These are phyloP conservation scores for Boechera divaricarpa DNA, from an alignment of 345 rosid species.

Conservation along the genomic window DNA sequence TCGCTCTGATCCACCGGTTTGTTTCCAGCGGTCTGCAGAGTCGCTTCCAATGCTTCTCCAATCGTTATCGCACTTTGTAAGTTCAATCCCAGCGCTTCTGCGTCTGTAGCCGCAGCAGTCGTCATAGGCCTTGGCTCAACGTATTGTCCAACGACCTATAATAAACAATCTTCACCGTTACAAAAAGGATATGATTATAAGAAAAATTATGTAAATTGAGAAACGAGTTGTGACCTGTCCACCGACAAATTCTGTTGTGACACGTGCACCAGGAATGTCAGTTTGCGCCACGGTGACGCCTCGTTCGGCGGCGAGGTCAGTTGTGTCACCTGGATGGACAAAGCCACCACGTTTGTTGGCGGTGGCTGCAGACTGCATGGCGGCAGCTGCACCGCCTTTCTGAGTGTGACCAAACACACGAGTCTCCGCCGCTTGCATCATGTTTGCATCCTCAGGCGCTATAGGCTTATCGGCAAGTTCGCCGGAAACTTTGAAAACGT, in stretches of 20 bases:
- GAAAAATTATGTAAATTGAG: too few relatives aligned
- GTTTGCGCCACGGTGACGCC: slow-evolving; percentile 67
- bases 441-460: slow-evolving; percentile 70
- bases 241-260: slow-evolving; percentile 63
- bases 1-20: slow-evolving; percentile 72
- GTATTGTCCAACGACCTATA: slow-evolving; percentile 60
- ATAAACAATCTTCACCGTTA: neutral
- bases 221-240: slow-evolving; percentile 54
- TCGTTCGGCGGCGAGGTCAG: slow-evolving; percentile 46
- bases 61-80: slow-evolving; percentile 56
- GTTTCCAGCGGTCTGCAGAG: slow-evolving; percentile 49
- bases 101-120: slow-evolving; percentile 20
- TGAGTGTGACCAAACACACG: slow-evolving; percentile 63
- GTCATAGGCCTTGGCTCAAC: slow-evolving; percentile 52
- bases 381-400: slow-evolving; percentile 67
- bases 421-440: slow-evolving; percentile 79
- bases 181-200: neutral
- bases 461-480: slow-evolving; percentile 56
- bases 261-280: slow-evolving; percentile 51
- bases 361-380: slow-evolving; percentile 70
- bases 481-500: slow-evolving; percentile 63
- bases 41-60: slow-evolving; percentile 77
- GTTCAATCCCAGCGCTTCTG: slow-evolving; percentile 13
- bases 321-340: slow-evolving; percentile 52
- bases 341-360: slow-evolving; percentile 59